These are phyloP conservation scores for Astrephomene gubernaculifera DNA, from an alignment of 139 green algal genomes.

Conservation along the genomic window DNA sequence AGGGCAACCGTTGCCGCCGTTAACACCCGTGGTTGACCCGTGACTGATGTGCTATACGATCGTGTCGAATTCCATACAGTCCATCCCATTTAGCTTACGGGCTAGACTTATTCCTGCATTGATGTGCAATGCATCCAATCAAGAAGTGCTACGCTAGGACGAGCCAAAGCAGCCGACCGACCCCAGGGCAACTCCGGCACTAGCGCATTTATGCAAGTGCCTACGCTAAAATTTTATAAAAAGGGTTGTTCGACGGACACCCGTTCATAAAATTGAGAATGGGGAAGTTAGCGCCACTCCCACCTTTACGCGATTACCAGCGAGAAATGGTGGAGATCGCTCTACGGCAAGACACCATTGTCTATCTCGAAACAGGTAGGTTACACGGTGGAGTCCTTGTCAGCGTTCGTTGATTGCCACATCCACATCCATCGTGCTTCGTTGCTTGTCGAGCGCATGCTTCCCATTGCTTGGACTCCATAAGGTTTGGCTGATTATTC, in stretches of 20 bases:
- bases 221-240: background rate
- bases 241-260: background rate
- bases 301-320: constrained; percentile 17
- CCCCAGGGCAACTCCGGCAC: background rate
- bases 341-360: background rate
- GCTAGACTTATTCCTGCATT: background rate
- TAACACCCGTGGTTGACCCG: background rate
- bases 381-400: background rate
- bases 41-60: background rate
- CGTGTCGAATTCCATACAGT: too few species aligned
- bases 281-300: background rate
- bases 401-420: background rate
- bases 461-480: background rate
- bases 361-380: constrained; percentile 17
- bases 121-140: background rate
- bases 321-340: background rate
- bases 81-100: background rate
- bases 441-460: background rate
- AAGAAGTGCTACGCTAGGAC: background rate
- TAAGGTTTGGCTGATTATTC: background rate
- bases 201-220: background rate
- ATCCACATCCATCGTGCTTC: too few species aligned
- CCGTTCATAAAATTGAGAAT: background rate
- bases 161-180: too few species aligned
- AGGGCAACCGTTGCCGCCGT: background rate